These are phyloP conservation scores for Cyphellophora attinorum DNA, from an alignment of 2,329 filamentous ascomycete species.

Conservation along the genomic window DNA sequence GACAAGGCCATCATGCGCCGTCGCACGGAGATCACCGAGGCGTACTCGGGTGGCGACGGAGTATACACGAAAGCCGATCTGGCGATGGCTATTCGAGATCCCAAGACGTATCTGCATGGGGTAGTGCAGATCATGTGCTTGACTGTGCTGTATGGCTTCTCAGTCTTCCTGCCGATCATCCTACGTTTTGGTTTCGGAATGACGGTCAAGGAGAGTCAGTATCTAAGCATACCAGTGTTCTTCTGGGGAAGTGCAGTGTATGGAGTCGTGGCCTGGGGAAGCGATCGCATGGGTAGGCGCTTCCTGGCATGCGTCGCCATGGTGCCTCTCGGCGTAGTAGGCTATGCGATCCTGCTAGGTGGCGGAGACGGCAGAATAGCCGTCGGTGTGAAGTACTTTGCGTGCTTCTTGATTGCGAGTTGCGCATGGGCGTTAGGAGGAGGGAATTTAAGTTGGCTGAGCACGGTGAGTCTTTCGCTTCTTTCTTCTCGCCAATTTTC, in stretches of 20 bases:
- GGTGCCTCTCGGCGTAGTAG: conserved; percentile 32
- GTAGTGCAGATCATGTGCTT: conserved; percentile 44
- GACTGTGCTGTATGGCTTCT: conserved; percentile 47
- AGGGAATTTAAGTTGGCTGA: neutral
- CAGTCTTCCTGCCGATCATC: conserved; percentile 48
- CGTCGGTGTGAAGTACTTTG: conserved; percentile 39
- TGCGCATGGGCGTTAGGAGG: neutral
- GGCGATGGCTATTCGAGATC: conserved; percentile 36
- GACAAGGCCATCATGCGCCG: conserved; percentile 43
- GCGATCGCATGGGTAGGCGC: conserved; percentile 23
- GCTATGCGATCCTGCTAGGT: conserved; percentile 40
- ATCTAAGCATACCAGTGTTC: conserved; percentile 50
- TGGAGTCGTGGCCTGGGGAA: conserved; percentile 30
- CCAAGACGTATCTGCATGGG: conserved; percentile 42
- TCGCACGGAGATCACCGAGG: conserved; percentile 33
- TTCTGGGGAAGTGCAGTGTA: conserved; percentile 39
- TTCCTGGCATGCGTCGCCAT: conserved; percentile 27
- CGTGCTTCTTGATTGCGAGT: conserved; percentile 27
- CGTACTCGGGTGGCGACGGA: conserved; percentile 41
- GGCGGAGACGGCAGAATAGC: conserved; percentile 34
- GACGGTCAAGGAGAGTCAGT: conserved; percentile 39
- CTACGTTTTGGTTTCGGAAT: conserved; percentile 41
- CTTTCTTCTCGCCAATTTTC: too few species aligned
- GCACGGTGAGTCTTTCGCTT: neutral
- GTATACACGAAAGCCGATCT: conserved; percentile 41